phyloP scores from a whole-genome alignment of 768 basidiomycete genomes.

The Suillus fuscotomentosus region DNA sequence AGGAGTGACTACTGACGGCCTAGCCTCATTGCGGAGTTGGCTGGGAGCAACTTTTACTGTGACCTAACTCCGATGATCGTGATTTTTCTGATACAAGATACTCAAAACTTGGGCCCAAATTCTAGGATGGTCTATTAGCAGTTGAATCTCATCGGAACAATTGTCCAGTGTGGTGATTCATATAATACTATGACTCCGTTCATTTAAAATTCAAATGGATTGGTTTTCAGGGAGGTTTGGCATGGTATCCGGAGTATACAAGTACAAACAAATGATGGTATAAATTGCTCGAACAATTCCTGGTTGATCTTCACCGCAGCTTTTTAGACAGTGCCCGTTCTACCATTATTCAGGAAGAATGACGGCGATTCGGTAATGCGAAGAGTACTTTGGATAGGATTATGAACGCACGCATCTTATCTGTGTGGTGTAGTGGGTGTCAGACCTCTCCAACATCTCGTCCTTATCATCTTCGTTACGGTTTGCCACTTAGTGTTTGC shows the following conservation, averaged over 20 bases:
- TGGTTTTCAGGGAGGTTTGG: not conserved
- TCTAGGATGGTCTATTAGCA: not conserved
- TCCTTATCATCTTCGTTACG: not conserved
- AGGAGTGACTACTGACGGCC: slow-evolving; percentile 31
- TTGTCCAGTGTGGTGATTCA: not conserved
- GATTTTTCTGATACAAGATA: slow-evolving; percentile 12
- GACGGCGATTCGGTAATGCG: slow-evolving; percentile 72
- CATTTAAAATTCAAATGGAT: no score
- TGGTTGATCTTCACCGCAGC: slow-evolving; percentile 41
- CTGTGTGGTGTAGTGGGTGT: slow-evolving; percentile 55
- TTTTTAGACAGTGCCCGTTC: slow-evolving; percentile 75
- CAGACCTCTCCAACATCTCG: slow-evolving; percentile 63
- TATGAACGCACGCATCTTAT: slow-evolving; percentile 56
- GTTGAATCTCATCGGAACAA: not conserved
- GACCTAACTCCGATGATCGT: slow-evolving; percentile 24
- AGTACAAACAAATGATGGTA: slow-evolving; percentile 22
- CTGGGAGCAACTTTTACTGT: slow-evolving; percentile 42
- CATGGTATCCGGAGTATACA: slow-evolving; percentile 18
- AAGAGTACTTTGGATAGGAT: slow-evolving; percentile 54
- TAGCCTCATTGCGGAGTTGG: slow-evolving; percentile 47
- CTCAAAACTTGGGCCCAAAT: not conserved
- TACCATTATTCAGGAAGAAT: slow-evolving; percentile 40
- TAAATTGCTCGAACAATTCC: slow-evolving; percentile 11
- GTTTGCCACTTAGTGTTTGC: not conserved
- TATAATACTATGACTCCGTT: no score